A percentile compares a stretch with the other conserved stretches of the same genome.
Evolutionary conservation across 352 stramenopile genomes (phyloP).

Genomic region (Globisporangium ultimum): DNA sequence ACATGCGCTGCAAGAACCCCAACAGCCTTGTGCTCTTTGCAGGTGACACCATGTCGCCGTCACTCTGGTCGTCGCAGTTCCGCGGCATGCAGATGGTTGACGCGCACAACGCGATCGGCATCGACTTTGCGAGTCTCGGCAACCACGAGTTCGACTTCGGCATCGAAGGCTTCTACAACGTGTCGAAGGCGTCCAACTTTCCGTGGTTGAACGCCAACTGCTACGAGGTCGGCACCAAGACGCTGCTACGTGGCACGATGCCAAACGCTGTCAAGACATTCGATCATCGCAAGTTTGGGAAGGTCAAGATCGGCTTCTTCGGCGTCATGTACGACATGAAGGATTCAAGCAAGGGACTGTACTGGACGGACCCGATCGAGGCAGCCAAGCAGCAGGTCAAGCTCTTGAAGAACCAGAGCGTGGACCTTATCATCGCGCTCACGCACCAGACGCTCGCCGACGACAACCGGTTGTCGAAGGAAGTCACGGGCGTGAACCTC

Average conservation of each 20-base stretch:
- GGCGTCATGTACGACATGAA: conserved; percentile 83
- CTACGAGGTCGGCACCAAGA: conserved; percentile 40
- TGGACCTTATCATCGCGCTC: conserved; percentile 73
- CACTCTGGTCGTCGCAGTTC: conserved; percentile 79
- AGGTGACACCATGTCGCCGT: conserved; percentile 78
- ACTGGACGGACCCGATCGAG: conserved; percentile 64
- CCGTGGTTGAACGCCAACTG: conserved; percentile 76
- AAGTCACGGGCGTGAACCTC: conserved; percentile 57
- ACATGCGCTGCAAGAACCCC: conserved; percentile 49
- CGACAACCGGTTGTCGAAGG: conserved; percentile 68
- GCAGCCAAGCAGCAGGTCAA: conserved; percentile 50
- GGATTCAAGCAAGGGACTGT: conserved; percentile 51
- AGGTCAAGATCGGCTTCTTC: conserved; percentile 61
- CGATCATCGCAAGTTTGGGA: conserved; percentile 30
- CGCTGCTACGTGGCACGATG: conserved; percentile 52
- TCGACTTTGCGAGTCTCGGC: conserved; percentile 70
- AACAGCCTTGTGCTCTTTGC: conserved; percentile 79
- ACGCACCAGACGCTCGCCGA: conserved; percentile 69
- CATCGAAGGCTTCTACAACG: conserved; percentile 72
- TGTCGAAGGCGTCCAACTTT: conserved; percentile 52
- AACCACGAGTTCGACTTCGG: conserved; percentile 85
- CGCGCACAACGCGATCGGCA: conserved; percentile 67
- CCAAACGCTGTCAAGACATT: conserved; percentile 50
- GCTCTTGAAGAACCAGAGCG: conserved; percentile 29
- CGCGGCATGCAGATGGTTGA: conserved; percentile 78